Percentiles rank a stretch among this genome's conserved stretches.
Evolutionary conservation across 768 basidiomycete genomes (phyloP).

Genomic region (Lentinus brumalis): DNA sequence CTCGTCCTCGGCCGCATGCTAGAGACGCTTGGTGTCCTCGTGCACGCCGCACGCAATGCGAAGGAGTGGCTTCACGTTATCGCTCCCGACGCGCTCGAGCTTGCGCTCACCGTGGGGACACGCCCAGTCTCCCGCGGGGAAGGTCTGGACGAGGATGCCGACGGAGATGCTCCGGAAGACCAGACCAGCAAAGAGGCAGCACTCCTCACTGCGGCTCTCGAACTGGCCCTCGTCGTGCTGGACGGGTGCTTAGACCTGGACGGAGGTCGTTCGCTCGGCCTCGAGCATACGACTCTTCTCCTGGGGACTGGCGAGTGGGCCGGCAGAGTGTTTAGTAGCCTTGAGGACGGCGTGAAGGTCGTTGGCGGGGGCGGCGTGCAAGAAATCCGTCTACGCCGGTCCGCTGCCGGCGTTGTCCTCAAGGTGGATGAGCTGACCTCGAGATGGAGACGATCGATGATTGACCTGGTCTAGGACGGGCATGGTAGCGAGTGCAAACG

Average conservation of each 20-base stretch:
- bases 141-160: slow-evolving; percentile 33
- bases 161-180: slow-evolving; percentile 13
- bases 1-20: slow-evolving; percentile 77
- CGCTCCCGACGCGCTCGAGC: slow-evolving; percentile 79
- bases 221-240: slow-evolving; percentile 74
- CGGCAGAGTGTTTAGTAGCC: slow-evolving; percentile 55
- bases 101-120: slow-evolving; percentile 80
- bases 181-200: slow-evolving; percentile 60
- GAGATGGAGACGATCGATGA: slow-evolving; percentile 69
- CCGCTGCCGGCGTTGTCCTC: slow-evolving; percentile 78
- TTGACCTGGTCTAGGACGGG: slow-evolving; percentile 34
- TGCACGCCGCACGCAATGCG: slow-evolving; percentile 82
- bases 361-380: slow-evolving; percentile 67
- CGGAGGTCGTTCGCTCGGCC: slow-evolving; percentile 67
- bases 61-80: slow-evolving; percentile 79
- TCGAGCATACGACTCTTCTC: slow-evolving; percentile 75
- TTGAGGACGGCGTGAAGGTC: slow-evolving; percentile 67
- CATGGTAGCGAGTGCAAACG: too few relatives aligned
- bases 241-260: slow-evolving; percentile 79
- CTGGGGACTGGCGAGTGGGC: slow-evolving; percentile 84
- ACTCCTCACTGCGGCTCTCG: slow-evolving; percentile 73
- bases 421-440: slow-evolving; percentile 75
- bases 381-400: slow-evolving; percentile 62
- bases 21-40: slow-evolving; percentile 72
- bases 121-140: slow-evolving; percentile 53